Base-by-base conservation (phyloP, 1,139 yeast species). In the Meyerozyma guilliermondii region DNA sequence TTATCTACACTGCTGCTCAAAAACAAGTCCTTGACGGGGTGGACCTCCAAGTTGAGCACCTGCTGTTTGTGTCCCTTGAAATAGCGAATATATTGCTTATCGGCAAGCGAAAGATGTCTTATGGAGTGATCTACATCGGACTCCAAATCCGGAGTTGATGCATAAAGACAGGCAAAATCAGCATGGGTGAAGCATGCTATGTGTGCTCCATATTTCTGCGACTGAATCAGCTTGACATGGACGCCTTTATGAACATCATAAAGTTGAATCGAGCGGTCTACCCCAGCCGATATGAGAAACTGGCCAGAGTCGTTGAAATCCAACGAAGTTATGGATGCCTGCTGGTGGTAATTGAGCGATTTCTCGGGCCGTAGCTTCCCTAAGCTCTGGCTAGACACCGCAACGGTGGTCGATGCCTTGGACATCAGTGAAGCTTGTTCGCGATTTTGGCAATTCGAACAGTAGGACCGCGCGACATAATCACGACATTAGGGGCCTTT, bases 171-270 rank as follows among this genome's bases (percentile, higher is more conserved):
- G 51, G 84, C 81, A 44, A 80, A 74, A 36, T 81, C 83, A 38
- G 77, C 74, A 55, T 88, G 96, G 1, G 96, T 83, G 60, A 92
- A 92, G 39, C 81, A 72, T 2, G 96, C 97, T 35, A 87, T 65
- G 56, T 87, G 89, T 44, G 91, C 88, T 0, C 99, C 98, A 54
- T 92, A 92, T 58, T 92, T 92, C 63, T 88, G 92, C 20, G 95
- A 83, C 50, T 80, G 84, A 5, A 87, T 75, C 6, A 88, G 81
- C 49, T 79, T 81, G 40, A 68, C 51, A 50, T 80, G 84, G 28
- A 76, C 70, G 1, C 97, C 97, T 42, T 78, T 73, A 39, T 80
- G 74, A 23, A 82, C 74, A 62, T 91, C 96, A 59, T 88, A 92
- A 17, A 94, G 65, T 56, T 88, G 95, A 52, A 92, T 81, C 16